A percentile compares a stretch with the other conserved stretches of the same genome.
Evolutionary conservation across 2,329 filamentous ascomycete genomes (phyloP).

Genomic region (Xylaria sp.): DNA sequence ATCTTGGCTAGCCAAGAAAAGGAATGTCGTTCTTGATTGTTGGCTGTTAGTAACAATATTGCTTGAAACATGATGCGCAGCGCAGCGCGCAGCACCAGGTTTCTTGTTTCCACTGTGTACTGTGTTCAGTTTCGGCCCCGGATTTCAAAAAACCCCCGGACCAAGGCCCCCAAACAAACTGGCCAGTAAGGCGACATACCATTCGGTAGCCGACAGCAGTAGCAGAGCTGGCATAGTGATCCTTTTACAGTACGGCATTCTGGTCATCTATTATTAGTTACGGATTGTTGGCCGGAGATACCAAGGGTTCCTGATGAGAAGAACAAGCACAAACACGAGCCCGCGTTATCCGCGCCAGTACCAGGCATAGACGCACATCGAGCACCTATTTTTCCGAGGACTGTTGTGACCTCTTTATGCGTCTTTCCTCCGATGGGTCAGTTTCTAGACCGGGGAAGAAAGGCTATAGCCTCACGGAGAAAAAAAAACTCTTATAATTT

Average conservation of each 20-base stretch:
- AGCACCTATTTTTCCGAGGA: neutral
- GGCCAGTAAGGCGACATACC: conserved; percentile 15
- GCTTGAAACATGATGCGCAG: conserved; percentile 17
- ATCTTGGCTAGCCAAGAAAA: conserved; percentile 15
- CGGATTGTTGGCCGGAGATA: conserved; percentile 6
- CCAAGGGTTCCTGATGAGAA: conserved; percentile 9
- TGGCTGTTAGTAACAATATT: conserved; percentile 1
- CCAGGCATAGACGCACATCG: conserved; percentile 1
- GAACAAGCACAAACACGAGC: neutral
- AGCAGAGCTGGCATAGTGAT: conserved; percentile 27
- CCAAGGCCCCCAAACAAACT: conserved; percentile 2
- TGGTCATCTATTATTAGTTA: conserved; percentile 36
- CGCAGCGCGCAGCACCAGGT: neutral
- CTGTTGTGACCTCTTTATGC: neutral
- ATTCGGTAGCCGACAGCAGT: conserved; percentile 24
- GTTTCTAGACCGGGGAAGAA: neutral
- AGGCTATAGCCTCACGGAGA: neutral
- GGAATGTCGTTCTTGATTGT: conserved; percentile 9
- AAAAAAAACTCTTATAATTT: neutral
- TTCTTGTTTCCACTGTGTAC: conserved; percentile 2
- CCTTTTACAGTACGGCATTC: conserved; percentile 15
- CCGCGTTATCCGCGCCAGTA: conserved; percentile 30
- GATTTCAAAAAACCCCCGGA: conserved; percentile 33
- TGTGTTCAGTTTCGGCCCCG: conserved; percentile 26
- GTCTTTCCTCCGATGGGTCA: neutral